These are phyloP conservation scores for Bertia moriformis DNA, from an alignment of 2,329 filamentous ascomycete genomes.

Conservation along the genomic window DNA sequence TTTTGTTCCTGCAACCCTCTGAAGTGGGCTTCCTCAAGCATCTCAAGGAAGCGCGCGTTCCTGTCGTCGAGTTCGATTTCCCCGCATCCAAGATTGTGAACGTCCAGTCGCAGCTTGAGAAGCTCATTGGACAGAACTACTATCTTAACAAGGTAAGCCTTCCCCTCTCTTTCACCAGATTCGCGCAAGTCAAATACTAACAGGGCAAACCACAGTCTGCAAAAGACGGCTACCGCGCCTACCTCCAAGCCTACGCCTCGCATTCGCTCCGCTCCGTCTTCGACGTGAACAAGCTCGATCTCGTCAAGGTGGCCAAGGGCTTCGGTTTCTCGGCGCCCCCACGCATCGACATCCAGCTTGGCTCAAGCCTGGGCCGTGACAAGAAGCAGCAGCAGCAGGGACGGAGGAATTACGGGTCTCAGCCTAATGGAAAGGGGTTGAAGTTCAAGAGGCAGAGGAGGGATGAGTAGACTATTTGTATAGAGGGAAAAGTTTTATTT, in stretches of 20 bases:
- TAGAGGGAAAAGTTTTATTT: background rate
- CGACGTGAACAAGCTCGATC: constrained; percentile 67
- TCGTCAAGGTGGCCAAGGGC: constrained; percentile 70
- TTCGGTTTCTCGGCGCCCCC: constrained; percentile 71
- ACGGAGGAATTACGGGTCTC: constrained; percentile 62
- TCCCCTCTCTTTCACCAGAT: background rate
- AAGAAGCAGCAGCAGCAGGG: constrained; percentile 47
- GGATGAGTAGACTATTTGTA: background rate
- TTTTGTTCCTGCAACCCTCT: constrained; percentile 84
- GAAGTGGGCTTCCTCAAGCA: constrained; percentile 88
- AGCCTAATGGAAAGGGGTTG: constrained; percentile 33
- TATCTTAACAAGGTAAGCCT: constrained; percentile 74
- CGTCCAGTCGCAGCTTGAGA: constrained; percentile 81
- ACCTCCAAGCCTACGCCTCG: constrained; percentile 86
- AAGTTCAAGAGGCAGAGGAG: background rate
- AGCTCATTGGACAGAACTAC: constrained; percentile 88
- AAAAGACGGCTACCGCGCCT: constrained; percentile 70
- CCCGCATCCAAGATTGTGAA: constrained; percentile 83
- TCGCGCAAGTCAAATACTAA: background rate
- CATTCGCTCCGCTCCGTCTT: constrained; percentile 74
- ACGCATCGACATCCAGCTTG: constrained; percentile 64
- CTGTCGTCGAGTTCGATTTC: constrained; percentile 92
- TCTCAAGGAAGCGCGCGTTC: constrained; percentile 79
- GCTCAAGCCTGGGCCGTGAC: constrained; percentile 60
- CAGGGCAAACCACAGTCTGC: constrained; percentile 15